Evolutionary conservation across 2,329 filamentous ascomycete species (phyloP), one percentile per base, ranked within the genome.

Genomic region (Aureobasidium mangrovei): DNA sequence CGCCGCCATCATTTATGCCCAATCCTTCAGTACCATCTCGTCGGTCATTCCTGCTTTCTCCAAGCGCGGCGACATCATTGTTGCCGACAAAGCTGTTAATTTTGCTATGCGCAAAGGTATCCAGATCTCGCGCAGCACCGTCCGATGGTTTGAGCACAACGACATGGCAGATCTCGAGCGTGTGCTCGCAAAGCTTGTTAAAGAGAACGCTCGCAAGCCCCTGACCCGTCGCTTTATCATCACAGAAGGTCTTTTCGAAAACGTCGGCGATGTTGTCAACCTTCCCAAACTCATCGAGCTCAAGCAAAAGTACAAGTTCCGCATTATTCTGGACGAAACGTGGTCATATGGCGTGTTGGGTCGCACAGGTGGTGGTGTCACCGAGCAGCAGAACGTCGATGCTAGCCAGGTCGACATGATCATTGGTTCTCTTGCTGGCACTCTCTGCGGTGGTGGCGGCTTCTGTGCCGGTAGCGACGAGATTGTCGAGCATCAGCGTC

Each of bases 341-440:
- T 95, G 88, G 85, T 96, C 91, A 1, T 98, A 97, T 67, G 94
- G 91, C 57, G 87, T 97, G 18, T 80, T 98, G 4, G 93, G 93
- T 45, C 81, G 90, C 58, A 95, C 89, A 28, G 94, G 93, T 24
- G 85, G 90, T 51, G 93, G 93, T 56, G 77, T 97, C 38, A 97
- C 93, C 0, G 94, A 98, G 74, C 88, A 91, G 4, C 93, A 97
- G 67, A 95, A 97, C 63, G 91, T 98, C 18, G 93, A 97, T 67
- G 84, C 91, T 0, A 82, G 85, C 7, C 87, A 95, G 66, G 84
- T 98, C 47, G 93, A 98, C 73, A 96, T 98, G 90, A 91, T 98
- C 61, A 81, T 97, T 51, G 93, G 94, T 41, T 95, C 89, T 35
- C 81, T 98, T 43, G 84, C 91, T 9, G 91, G 93, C 2, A 86